Evolutionary conservation across 2,329 filamentous ascomycete species (phyloP), one percentile per base, ranked within the genome.

Genomic region (Colletotrichum sidae): DNA sequence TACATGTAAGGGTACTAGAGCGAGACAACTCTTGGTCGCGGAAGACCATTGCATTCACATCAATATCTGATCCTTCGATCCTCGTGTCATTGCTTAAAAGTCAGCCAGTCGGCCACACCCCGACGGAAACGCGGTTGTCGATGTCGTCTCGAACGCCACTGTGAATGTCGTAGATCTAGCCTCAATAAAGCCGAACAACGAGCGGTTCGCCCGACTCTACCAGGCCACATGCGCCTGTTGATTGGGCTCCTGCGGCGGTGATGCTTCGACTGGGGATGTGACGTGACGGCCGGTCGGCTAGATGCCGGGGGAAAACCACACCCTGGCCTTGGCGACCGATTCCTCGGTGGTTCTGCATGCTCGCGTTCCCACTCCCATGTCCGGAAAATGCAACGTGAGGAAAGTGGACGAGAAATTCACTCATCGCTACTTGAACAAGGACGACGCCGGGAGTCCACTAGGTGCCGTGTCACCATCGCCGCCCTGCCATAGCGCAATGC

Each of bases 1-100:
- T 77, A 76, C 15, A 17, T 53, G 47, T 61, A 42, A 59, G 3
- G 8, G 1, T 37, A 15, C 4, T 6, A 45, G 25, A 25, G 25
- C 25, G 25, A 25, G 25, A 25, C 25, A 25, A 25, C 25, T 25
- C 1, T 4, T 25, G 3, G 4, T 25, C 4, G 25, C 25, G 25
- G 25, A 25, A 5, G 25, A 5, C 4, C 4, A 25, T 25, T 25
- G 25, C 1, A 25, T 25, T 25, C 25, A 25, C 4, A 5, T 25
- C 25, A 25, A 25, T 25, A 25, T 25, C 25, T 25, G 25, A 25
- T 25, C 4, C 25, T 25, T 5, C 25, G 25, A 4, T 25, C 5
- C 25, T 5, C 4, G 25, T 25, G 4, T 17, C 17, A 17, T 17
- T 17, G 17, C 17, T 17, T 2, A 17, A 17, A 17, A 17, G 2